Evolutionary conservation across 2,329 filamentous ascomycete species (phyloP).

Genomic region (Lasiodiplodia hormozganensis): DNA sequence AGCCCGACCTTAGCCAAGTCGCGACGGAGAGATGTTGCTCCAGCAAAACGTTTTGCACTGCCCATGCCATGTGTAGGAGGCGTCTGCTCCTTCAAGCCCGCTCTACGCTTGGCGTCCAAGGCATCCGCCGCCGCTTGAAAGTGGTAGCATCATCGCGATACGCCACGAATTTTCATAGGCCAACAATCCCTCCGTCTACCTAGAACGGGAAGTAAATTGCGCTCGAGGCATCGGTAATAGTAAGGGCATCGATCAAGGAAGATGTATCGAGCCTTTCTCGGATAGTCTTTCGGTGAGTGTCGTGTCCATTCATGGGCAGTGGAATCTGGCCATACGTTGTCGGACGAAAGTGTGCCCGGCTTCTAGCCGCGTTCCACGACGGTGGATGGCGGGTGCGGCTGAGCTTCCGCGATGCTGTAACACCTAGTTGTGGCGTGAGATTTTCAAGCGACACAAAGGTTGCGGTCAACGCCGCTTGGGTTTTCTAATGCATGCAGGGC

Average conservation of each 20-base stretch:
- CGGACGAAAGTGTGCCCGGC: slow-evolving; percentile 10
- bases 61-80: too few relatives aligned
- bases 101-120: neutral
- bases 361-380: neutral
- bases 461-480: too few relatives aligned
- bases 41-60: neutral
- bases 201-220: neutral
- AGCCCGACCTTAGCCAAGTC: neutral
- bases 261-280: neutral
- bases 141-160: neutral
- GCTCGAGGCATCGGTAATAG: neutral
- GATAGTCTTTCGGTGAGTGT: neutral
- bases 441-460: neutral
- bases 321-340: neutral
- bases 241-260: neutral
- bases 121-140: neutral
- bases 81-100: neutral
- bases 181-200: neutral
- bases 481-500: neutral
- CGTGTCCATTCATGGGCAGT: neutral
- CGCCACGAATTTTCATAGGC: neutral
- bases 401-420: neutral
- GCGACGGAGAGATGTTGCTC: slow-evolving; percentile 4
- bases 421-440: neutral
- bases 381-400: neutral